phyloP scores from a whole-genome alignment of 1,284 basidiomycete genomes.

The Puccinia polysora region DNA sequence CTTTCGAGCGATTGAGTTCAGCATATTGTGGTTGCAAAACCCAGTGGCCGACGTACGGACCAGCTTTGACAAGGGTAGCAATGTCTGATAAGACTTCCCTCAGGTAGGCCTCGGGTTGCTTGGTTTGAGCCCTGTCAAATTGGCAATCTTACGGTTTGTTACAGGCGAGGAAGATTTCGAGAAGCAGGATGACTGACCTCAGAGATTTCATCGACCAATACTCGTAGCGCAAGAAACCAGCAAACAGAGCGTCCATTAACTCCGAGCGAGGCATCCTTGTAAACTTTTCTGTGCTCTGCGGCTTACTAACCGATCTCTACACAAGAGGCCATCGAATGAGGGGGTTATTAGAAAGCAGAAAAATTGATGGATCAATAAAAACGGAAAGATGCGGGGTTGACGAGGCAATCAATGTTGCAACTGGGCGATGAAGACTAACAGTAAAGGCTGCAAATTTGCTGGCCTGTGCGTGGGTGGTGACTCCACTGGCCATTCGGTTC shows the following conservation, averaged over 20 bases:
- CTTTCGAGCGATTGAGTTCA: conserved; percentile 33
- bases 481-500: conserved; percentile 52
- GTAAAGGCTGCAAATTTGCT: conserved; percentile 48
- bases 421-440: conserved; percentile 47
- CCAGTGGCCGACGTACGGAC: conserved; percentile 59
- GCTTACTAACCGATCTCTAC: conserved; percentile 47
- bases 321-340: not conserved
- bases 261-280: conserved; percentile 83
- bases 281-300: conserved; percentile 55
- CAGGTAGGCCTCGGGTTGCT: conserved; percentile 86
- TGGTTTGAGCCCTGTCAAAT: conserved; percentile 65
- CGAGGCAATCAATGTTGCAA: conserved; percentile 10
- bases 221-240: conserved; percentile 69
- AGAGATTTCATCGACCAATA: conserved; percentile 78
- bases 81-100: conserved; percentile 79
- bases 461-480: conserved; percentile 45
- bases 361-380: not conserved
- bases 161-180: not conserved
- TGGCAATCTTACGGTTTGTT: not conserved
- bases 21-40: conserved; percentile 49
- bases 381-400: not conserved
- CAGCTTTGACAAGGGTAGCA: conserved; percentile 72
- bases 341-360: not conserved
- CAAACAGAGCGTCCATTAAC: conserved; percentile 77
- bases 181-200: conserved; percentile 13